A percentile compares a stretch with the other conserved stretches of the same genome.
Conservation (phyloP, 305 asterid genomes). For the Caryopteris hybrid region DNA sequence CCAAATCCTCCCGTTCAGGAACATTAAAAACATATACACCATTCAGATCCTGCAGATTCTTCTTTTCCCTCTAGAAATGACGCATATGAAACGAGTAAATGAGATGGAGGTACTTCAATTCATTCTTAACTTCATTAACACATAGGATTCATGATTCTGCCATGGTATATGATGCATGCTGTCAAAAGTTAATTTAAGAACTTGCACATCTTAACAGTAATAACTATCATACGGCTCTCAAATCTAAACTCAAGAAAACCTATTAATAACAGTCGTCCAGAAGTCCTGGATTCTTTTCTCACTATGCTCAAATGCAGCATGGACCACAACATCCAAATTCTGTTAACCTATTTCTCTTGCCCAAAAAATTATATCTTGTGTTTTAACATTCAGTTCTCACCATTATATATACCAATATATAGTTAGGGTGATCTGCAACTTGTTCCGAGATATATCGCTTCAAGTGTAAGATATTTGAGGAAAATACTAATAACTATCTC, state of each 20-base stretch:
- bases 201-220: background rate
- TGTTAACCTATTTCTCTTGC: background rate
- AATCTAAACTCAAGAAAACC: background rate
- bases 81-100: slow-evolving; percentile 23
- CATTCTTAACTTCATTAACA: background rate
- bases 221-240: background rate
- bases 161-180: background rate
- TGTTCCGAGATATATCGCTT: slow-evolving; percentile 6
- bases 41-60: slow-evolving; percentile 77
- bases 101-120: slow-evolving; percentile 12
- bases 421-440: background rate
- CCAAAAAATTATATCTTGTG: background rate
- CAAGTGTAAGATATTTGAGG: background rate
- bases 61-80: slow-evolving; percentile 73
- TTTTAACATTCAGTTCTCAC: background rate
- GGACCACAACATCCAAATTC: background rate
- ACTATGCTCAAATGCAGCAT: background rate
- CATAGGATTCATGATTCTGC: background rate
- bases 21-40: slow-evolving; percentile 87
- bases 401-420: background rate
- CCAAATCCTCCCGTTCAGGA: slow-evolving; percentile 83
- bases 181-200: background rate
- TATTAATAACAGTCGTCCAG: background rate
- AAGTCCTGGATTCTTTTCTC: background rate
- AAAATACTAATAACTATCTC: background rate